A percentile compares a stretch with the other conserved stretches of the same genome.
phyloP scores from a whole-genome alignment of 2,329 filamentous ascomycete species.

The Pezicula carpinea region DNA sequence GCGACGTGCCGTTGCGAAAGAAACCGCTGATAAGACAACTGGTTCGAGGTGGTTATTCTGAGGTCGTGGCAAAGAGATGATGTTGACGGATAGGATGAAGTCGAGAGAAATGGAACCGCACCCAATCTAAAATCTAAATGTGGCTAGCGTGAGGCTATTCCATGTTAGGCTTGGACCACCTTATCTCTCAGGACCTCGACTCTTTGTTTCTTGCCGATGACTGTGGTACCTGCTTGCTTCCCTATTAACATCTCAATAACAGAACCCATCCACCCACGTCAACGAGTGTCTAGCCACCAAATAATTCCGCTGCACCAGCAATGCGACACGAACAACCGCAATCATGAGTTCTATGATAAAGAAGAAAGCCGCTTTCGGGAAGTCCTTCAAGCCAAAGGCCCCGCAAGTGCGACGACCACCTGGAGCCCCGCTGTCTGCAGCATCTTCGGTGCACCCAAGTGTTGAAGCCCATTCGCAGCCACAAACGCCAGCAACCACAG shows the following conservation, averaged over 20 bases:
- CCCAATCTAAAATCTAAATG: background rate
- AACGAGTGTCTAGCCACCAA: background rate
- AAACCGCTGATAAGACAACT: background rate
- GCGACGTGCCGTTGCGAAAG: conserved; percentile 9
- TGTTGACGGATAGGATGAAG: conserved; percentile 2
- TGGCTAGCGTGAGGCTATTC: background rate
- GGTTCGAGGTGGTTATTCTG: background rate
- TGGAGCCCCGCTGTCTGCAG: conserved; percentile 35
- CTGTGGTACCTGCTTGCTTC: no score
- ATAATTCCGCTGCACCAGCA: background rate
- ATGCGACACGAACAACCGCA: background rate
- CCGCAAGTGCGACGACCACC: conserved; percentile 48
- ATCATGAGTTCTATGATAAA: conserved; percentile 64
- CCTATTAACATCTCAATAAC: background rate
- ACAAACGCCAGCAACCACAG: conserved; percentile 20
- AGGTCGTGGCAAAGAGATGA: conserved; percentile 2
- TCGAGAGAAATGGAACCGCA: conserved; percentile 1
- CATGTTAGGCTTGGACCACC: background rate
- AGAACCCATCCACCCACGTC: background rate
- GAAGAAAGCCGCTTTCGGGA: conserved; percentile 53
- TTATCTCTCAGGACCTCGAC: background rate
- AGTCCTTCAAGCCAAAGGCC: conserved; percentile 64
- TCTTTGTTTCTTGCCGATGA: background rate
- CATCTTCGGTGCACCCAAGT: conserved; percentile 34
- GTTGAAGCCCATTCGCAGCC: conserved; percentile 33